Conservation (phyloP, 2,329 filamentous ascomycete genomes). For the Botryotinia convoluta region DNA sequence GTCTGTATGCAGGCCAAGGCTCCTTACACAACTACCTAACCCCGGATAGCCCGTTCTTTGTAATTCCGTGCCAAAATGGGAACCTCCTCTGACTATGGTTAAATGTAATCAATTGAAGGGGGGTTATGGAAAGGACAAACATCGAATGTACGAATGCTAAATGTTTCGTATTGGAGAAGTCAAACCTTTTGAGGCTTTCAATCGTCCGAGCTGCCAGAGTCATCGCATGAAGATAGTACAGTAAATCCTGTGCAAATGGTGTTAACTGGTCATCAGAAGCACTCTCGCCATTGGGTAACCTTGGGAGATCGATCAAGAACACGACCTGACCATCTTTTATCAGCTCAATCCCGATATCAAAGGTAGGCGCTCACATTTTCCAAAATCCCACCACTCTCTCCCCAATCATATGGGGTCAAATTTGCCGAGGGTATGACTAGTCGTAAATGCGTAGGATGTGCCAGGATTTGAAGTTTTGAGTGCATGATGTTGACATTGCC, state of each 20-base stretch:
- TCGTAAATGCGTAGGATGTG: conserved; percentile 68
- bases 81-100: conserved; percentile 49
- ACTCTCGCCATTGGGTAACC: conserved; percentile 37
- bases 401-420: conserved; percentile 78
- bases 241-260: conserved; percentile 66
- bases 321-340: conserved; percentile 11
- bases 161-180: conserved; percentile 70
- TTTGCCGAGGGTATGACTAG: conserved; percentile 88
- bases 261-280: conserved; percentile 39
- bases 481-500: conserved; percentile 76
- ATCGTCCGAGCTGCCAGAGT: conserved; percentile 62
- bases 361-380: conserved; percentile 63
- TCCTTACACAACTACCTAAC: conserved; percentile 63
- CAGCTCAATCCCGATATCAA: not conserved
- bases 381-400: conserved; percentile 63
- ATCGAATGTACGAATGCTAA: conserved; percentile 85
- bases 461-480: conserved; percentile 90
- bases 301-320: conserved; percentile 63
- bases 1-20: conserved; percentile 58
- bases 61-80: conserved; percentile 50
- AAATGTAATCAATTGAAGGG: not conserved
- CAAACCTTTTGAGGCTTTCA: conserved; percentile 70
- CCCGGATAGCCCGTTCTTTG: conserved; percentile 69
- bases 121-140: conserved; percentile 47
- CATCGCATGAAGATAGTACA: conserved; percentile 33